Evolutionary conservation across 441 rosid genomes (phyloP).

Genomic region (Biscutella laevigata): DNA sequence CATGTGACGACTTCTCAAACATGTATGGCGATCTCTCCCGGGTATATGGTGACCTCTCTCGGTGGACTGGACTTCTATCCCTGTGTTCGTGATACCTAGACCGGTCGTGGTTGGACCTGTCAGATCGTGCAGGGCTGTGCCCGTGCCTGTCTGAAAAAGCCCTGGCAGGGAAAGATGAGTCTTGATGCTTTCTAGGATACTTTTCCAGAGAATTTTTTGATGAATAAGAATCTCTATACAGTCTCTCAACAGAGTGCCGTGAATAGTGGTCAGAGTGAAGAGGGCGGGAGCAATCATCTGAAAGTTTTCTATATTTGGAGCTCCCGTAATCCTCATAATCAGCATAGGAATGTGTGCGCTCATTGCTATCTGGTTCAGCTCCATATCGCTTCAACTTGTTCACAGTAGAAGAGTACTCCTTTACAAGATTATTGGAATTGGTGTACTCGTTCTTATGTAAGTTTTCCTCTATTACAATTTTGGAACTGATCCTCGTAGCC

Average conservation of each 20-base stretch:
- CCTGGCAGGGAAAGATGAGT: constrained; percentile 56
- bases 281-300: constrained; percentile 56
- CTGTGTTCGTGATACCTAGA: constrained; percentile 55
- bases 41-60: constrained; percentile 65
- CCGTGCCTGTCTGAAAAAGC: constrained; percentile 69
- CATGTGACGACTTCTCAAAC: constrained; percentile 41
- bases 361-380: constrained; percentile 58
- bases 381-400: constrained; percentile 76
- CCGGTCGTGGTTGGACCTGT: constrained; percentile 70
- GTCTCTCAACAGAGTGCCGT: constrained; percentile 60
- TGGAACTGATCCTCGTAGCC: constrained; percentile 58
- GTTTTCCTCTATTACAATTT: constrained; percentile 65
- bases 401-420: constrained; percentile 48
- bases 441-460: constrained; percentile 49
- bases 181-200: constrained; percentile 68
- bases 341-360: constrained; percentile 45
- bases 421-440: constrained; percentile 57
- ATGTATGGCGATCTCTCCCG: constrained; percentile 43
- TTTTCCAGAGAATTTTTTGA: constrained; percentile 60
- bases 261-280: constrained; percentile 57
- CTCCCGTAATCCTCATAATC: constrained; percentile 58
- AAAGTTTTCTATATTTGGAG: constrained; percentile 68
- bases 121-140: constrained; percentile 67
- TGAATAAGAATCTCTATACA: constrained; percentile 52
- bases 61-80: constrained; percentile 59